Conservation (phyloP, 768 basidiomycete species). For the Tulasnella sp. region DNA sequence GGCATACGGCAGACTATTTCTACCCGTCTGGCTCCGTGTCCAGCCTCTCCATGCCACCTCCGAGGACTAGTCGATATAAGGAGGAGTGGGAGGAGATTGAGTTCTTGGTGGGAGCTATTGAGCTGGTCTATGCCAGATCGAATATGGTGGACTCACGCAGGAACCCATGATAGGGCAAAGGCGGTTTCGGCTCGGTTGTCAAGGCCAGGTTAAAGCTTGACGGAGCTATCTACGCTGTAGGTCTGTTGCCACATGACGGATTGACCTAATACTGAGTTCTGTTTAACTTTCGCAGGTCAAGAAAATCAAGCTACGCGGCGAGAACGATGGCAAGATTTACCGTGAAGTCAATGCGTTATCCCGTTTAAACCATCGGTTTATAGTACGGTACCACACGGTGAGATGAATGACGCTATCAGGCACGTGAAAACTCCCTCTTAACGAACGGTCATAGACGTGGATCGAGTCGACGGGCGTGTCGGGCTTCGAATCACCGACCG, state of each 20-base stretch:
- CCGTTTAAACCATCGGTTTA: conserved; percentile 73
- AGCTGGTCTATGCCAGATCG: neutral
- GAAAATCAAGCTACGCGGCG: conserved; percentile 72
- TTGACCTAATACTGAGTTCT: neutral
- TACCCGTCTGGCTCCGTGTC: neutral
- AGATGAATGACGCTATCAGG: neutral
- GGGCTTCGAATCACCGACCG: conserved; percentile 33
- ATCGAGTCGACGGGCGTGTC: conserved; percentile 50
- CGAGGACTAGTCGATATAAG: conserved; percentile 70
- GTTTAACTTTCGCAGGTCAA: conserved; percentile 43
- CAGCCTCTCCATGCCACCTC: conserved; percentile 18
- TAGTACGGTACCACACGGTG: conserved; percentile 77
- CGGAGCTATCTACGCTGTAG: conserved; percentile 69
- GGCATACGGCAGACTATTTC: conserved; percentile 18
- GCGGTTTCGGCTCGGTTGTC: conserved; percentile 87
- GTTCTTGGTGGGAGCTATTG: conserved; percentile 42
- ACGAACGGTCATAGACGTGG: conserved; percentile 40
- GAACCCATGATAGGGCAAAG: conserved; percentile 50
- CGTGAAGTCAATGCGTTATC: conserved; percentile 87
- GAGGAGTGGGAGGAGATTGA: conserved; percentile 93
- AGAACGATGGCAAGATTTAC: conserved; percentile 79
- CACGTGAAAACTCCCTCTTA: neutral
- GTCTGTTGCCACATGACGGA: conserved; percentile 17
- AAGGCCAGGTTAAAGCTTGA: conserved; percentile 88
- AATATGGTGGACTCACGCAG: neutral